phyloP scores from a whole-genome alignment of 2,329 filamentous ascomycete species.

The Diaporthe vaccinii region DNA sequence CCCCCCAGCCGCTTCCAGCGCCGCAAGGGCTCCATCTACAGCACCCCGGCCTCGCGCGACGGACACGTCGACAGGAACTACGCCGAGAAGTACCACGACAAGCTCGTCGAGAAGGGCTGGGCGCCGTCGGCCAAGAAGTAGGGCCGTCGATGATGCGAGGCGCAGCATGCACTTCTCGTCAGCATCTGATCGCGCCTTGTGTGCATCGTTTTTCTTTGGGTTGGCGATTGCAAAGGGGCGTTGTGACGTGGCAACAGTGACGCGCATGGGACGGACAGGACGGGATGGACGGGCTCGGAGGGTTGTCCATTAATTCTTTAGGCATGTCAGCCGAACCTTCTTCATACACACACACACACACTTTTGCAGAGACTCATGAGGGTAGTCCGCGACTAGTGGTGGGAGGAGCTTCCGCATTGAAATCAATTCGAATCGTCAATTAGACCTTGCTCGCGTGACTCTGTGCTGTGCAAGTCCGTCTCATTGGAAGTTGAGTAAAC shows the following conservation, averaged over 20 bases:
- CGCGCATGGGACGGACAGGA: not conserved
- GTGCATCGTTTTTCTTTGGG: conserved; percentile 1
- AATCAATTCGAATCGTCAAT: conserved; percentile 23
- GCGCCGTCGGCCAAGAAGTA: conserved; percentile 39
- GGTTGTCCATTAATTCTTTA: not conserved
- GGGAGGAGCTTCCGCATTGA: not conserved
- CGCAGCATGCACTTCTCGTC: conserved; percentile 7
- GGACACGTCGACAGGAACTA: conserved; percentile 73
- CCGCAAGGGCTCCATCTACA: conserved; percentile 77
- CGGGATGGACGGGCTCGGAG: not conserved
- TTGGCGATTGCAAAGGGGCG: not conserved
- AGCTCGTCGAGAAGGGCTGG: conserved; percentile 66
- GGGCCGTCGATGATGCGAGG: conserved; percentile 5
- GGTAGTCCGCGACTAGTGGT: not conserved
- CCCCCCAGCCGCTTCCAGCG: conserved; percentile 78
- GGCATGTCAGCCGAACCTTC: conserved; percentile 15
- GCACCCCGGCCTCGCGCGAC: conserved; percentile 74
- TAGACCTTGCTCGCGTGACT: conserved; percentile 3
- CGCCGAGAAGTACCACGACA: conserved; percentile 72
- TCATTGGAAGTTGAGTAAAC: not conserved
- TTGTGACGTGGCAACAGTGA: not conserved
- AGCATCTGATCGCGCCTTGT: not conserved
- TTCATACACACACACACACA: not conserved
- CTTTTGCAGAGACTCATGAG: not conserved
- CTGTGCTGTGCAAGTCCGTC: conserved; percentile 10